Evolutionary conservation across 345 rosid species (phyloP).

Genomic region (Linum lewisii): DNA sequence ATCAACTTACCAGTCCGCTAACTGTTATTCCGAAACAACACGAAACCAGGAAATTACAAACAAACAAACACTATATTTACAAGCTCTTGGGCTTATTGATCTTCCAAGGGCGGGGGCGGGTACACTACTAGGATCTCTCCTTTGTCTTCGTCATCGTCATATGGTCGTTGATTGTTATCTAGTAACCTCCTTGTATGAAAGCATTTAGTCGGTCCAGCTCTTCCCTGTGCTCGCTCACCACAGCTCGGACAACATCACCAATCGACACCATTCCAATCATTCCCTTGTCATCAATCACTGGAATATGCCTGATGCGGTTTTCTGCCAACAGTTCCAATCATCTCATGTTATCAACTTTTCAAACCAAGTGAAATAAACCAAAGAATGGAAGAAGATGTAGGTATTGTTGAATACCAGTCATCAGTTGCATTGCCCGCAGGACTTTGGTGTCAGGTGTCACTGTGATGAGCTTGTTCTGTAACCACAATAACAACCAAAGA

Average conservation of each 20-base stretch:
- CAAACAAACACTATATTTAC: too few relatives aligned
- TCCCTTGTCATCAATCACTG: slow-evolving; percentile 56
- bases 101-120: too few relatives aligned
- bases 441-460: slow-evolving; percentile 91
- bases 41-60: too few relatives aligned
- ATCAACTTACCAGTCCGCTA: too few relatives aligned
- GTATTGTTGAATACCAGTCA: slow-evolving; percentile 57
- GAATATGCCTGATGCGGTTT: slow-evolving; percentile 91
- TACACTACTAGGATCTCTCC: too few relatives aligned
- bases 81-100: too few relatives aligned
- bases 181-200: slow-evolving; percentile 91
- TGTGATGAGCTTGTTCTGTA: slow-evolving; percentile 82
- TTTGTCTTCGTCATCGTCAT: too few relatives aligned
- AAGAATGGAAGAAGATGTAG: not conserved
- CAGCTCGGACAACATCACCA: slow-evolving; percentile 99
- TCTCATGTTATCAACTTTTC: not conserved
- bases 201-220: slow-evolving; percentile 88
- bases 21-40: too few relatives aligned
- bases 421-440: slow-evolving; percentile 85
- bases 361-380: not conserved
- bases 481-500: not conserved
- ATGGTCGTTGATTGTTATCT: slow-evolving; percentile 1
- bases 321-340: slow-evolving; percentile 33
- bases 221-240: slow-evolving; percentile 80
- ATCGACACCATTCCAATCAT: slow-evolving; percentile 97